These are phyloP conservation scores for Alternaria longipes DNA, from an alignment of 2,329 filamentous ascomycete genomes.

Conservation along the genomic window DNA sequence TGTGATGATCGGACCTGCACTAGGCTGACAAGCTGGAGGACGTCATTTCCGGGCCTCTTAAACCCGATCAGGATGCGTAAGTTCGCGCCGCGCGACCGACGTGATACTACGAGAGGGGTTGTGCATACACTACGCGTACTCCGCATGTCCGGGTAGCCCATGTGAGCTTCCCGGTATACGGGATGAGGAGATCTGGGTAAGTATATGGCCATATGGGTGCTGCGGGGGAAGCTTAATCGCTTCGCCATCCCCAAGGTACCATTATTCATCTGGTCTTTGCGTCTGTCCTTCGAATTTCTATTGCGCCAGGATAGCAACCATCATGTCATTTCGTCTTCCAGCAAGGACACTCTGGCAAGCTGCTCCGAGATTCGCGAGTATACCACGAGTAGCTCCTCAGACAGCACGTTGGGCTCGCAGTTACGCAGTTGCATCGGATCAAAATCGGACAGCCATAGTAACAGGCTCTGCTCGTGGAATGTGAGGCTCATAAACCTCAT, in stretches of 20 bases:
- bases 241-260: not conserved
- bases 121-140: constrained; percentile 33
- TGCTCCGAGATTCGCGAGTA: constrained; percentile 19
- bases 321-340: constrained; percentile 37
- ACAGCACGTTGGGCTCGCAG: constrained; percentile 32
- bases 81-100: constrained; percentile 12
- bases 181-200: constrained; percentile 17
- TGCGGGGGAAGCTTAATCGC: not conserved
- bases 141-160: constrained; percentile 34
- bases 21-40: not conserved
- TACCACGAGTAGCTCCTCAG: constrained; percentile 24
- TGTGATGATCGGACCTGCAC: not conserved
- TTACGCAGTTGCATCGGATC: constrained; percentile 34
- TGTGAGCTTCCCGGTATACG: constrained; percentile 8
- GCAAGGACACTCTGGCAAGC: constrained; percentile 33
- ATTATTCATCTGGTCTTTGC: not conserved
- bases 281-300: not conserved
- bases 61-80: constrained; percentile 17
- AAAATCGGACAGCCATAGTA: constrained; percentile 48
- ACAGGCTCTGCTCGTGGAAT: constrained; percentile 52
- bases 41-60: constrained; percentile 25
- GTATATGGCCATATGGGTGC: constrained; percentile 16
- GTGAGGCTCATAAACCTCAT: constrained; percentile 26
- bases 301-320: not conserved
- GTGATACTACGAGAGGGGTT: constrained; percentile 37